These are phyloP conservation scores for Chrysopogon serrulatus DNA, from an alignment of 176 grass and related monocot genomes.

Conservation along the genomic window DNA sequence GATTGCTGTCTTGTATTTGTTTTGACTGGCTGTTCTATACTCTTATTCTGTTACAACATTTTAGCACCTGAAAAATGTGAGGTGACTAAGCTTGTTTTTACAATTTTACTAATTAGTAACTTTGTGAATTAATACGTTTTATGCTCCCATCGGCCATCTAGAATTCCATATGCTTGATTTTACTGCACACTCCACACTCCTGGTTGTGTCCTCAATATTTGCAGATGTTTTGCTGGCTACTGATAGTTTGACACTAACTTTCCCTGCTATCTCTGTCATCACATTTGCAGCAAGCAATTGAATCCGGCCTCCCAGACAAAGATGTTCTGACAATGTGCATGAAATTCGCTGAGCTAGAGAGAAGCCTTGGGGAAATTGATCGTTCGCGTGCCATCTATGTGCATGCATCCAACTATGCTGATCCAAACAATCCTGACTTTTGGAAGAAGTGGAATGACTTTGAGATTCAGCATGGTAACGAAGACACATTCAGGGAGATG, in stretches of 20 bases:
- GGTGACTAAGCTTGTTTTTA: background rate
- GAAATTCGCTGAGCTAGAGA: slow-evolving; percentile 85
- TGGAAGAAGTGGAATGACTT: slow-evolving; percentile 99
- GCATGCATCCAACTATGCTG: slow-evolving; percentile 74
- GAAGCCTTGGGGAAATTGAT: slow-evolving; percentile 94
- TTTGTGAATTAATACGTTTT: background rate
- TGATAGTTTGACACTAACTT: slow-evolving; percentile 24
- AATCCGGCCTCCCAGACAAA: slow-evolving; percentile 65
- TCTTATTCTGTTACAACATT: background rate
- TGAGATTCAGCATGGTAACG: slow-evolving; percentile 91
- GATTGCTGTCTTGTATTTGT: background rate
- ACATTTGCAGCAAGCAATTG: slow-evolving; percentile 65
- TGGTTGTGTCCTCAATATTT: background rate
- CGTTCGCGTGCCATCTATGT: slow-evolving; percentile 80
- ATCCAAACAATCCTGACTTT: slow-evolving; percentile 84
- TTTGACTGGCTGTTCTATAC: background rate
- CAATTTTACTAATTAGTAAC: background rate
- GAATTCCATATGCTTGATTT: background rate
- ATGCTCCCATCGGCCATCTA: background rate
- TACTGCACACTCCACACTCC: background rate
- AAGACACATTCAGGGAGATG: slow-evolving; percentile 98
- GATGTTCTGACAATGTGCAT: slow-evolving; percentile 77
- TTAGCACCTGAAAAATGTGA: background rate
- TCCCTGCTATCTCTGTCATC: background rate
- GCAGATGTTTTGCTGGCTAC: background rate